Conservation (phyloP, 1,284 basidiomycete species). For the Fomitopsis pinicola region DNA sequence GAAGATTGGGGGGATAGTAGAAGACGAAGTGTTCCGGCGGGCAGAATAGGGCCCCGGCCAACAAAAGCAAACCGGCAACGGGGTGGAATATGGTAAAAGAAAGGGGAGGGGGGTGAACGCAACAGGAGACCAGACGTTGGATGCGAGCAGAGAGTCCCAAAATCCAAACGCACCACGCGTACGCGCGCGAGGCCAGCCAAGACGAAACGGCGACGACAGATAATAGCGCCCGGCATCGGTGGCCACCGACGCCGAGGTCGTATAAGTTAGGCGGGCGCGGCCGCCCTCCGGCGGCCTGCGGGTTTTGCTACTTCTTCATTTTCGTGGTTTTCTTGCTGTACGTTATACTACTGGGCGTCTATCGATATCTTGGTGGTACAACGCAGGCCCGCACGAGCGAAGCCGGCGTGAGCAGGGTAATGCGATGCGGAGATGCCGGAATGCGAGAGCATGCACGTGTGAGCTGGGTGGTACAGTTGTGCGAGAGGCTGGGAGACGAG, state of each 20-base stretch:
- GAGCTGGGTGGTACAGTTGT: conserved; percentile 35
- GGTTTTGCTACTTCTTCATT: conserved; percentile 17
- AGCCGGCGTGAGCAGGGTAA: conserved; percentile 9
- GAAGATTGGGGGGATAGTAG: conserved; percentile 11
- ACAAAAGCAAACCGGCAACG: conserved; percentile 13
- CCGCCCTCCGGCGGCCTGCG: conserved; percentile 18
- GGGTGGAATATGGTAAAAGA: conserved; percentile 1
- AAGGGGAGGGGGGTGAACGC: conserved; percentile 15
- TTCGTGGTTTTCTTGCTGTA: conserved; percentile 21
- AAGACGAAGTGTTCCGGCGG: conserved; percentile 10
- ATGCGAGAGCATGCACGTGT: conserved; percentile 40
- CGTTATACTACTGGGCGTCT: conserved; percentile 23
- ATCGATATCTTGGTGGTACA: conserved; percentile 31
- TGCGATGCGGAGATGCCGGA: conserved; percentile 19
- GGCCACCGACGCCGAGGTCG: conserved; percentile 19
- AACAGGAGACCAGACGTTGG: conserved; percentile 16
- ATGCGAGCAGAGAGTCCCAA: conserved; percentile 33
- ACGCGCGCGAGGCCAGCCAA: conserved; percentile 19
- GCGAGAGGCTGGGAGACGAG: conserved; percentile 16
- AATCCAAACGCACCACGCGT: conserved; percentile 38
- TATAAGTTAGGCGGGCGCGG: conserved; percentile 38
- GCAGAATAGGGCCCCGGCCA: conserved; percentile 10
- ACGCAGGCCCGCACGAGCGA: conserved; percentile 15
- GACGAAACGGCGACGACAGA: conserved; percentile 22
- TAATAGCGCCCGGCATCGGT: conserved; percentile 29